Evolutionary conservation across 1,284 basidiomycete species (phyloP).

Genomic region (Pulchroboletus neoregius): DNA sequence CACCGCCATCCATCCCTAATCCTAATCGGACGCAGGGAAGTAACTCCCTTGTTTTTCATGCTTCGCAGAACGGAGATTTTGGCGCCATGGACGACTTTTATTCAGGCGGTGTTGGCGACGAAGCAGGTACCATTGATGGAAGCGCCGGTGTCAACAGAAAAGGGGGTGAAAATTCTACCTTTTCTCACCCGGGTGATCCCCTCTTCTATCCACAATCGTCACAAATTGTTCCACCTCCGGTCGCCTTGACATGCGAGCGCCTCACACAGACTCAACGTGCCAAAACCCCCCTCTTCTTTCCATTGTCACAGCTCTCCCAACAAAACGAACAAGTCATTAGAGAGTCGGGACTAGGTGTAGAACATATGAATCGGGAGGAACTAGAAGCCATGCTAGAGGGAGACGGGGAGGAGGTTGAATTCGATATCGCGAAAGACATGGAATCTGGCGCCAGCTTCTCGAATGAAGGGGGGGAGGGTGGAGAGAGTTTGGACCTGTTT

Average conservation of each 20-base stretch:
- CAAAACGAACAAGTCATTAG: conserved; percentile 48
- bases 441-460: neutral
- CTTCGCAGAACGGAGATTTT: conserved; percentile 21
- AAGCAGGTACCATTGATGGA: conserved; percentile 2
- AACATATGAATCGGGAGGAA: conserved; percentile 60
- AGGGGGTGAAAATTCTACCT: neutral
- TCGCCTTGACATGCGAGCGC: conserved; percentile 45
- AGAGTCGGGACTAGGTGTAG: conserved; percentile 59
- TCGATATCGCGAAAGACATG: conserved; percentile 29
- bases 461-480: conserved; percentile 10
- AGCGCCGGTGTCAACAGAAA: neutral
- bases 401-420: conserved; percentile 60
- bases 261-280: conserved; percentile 15
- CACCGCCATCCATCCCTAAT: conserved; percentile 24
- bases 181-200: conserved; percentile 11
- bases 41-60: conserved; percentile 9
- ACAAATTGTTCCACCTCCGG: conserved; percentile 20
- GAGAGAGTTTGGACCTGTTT: conserved; percentile 35
- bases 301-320: conserved; percentile 55
- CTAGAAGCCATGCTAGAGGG: conserved; percentile 60
- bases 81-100: conserved; percentile 12
- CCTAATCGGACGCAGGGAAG: conserved; percentile 12
- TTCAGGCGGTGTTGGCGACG: neutral
- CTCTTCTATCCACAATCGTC: conserved; percentile 31
- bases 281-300: conserved; percentile 60